Evolutionary conservation across 108 stramenopile species (phyloP).

Genomic region (Fragilariopsis cylindrus): DNA sequence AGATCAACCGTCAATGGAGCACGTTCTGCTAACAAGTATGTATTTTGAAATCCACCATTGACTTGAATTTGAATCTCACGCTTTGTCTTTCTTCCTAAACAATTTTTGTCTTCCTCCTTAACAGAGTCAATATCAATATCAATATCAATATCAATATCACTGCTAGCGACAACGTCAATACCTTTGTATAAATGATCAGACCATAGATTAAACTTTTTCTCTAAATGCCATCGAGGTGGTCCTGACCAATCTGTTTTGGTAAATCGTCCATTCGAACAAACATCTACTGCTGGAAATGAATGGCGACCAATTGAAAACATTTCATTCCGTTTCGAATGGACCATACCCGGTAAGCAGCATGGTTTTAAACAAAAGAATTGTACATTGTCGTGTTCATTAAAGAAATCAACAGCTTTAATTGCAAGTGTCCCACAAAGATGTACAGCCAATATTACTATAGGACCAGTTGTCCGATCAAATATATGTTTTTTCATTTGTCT

Average conservation of each 20-base stretch:
- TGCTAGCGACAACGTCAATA: slow-evolving; percentile 19
- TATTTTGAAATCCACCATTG: slow-evolving; percentile 61
- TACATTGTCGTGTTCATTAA: slow-evolving; percentile 47
- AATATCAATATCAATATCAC: not conserved
- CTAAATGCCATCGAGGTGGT: slow-evolving; percentile 40
- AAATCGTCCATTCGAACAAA: slow-evolving; percentile 50
- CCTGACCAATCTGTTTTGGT: slow-evolving; percentile 52
- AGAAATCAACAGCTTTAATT: slow-evolving; percentile 56
- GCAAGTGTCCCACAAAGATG: slow-evolving; percentile 69
- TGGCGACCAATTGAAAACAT: slow-evolving; percentile 48
- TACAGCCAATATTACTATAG: slow-evolving; percentile 52
- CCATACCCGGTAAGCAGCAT: slow-evolving; percentile 63
- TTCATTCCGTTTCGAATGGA: slow-evolving; percentile 57
- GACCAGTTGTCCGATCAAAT: slow-evolving; percentile 26
- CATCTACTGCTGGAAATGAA: slow-evolving; percentile 52
- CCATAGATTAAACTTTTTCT: slow-evolving; percentile 49
- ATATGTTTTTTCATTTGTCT: slow-evolving; percentile 23
- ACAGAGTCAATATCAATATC: slow-evolving; percentile 8
- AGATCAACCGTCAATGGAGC: slow-evolving; percentile 10
- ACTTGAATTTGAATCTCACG: slow-evolving; percentile 27
- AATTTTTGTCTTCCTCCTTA: slow-evolving; percentile 2
- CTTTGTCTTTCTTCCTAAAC: slow-evolving; percentile 1
- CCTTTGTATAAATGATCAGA: slow-evolving; percentile 46
- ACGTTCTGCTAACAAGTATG: slow-evolving; percentile 58
- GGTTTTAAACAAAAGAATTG: slow-evolving; percentile 56